These are phyloP conservation scores for Arachis monticola DNA, from an alignment of 331 rosid genomes.

Conservation along the genomic window DNA sequence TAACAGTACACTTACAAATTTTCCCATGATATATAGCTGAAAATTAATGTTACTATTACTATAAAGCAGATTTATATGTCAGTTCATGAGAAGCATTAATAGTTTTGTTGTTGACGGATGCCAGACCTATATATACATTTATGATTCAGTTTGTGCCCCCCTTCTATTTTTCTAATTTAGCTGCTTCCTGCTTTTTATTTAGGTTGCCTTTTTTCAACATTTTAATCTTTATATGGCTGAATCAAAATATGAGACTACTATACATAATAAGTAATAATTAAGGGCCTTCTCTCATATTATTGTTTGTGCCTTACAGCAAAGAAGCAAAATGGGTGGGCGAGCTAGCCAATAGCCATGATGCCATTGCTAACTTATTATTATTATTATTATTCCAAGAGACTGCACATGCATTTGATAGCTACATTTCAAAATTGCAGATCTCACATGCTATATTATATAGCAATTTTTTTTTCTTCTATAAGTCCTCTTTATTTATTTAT, in stretches of 20 bases:
- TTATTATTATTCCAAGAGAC: background rate
- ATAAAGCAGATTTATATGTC: too few species aligned
- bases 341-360: background rate
- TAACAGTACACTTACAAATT: too few species aligned
- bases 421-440: constrained; percentile 15
- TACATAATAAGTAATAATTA: too few species aligned
- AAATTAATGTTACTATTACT: too few species aligned
- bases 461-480: background rate
- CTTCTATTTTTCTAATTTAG: background rate
- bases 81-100: too few species aligned
- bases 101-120: background rate
- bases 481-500: background rate
- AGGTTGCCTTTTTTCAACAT: background rate
- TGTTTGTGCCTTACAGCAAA: constrained; percentile 17
- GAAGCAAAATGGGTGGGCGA: background rate
- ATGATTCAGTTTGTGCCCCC: background rate
- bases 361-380: background rate
- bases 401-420: constrained; percentile 12
- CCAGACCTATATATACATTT: background rate
- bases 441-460: background rate
- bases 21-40: too few species aligned
- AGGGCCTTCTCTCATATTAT: too few species aligned
- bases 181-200: constrained; percentile 10
- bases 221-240: too few species aligned
- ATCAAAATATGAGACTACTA: too few species aligned